Base-by-base conservation (phyloP, 202 grass and related monocot species). In the Digitaria exilis region DNA sequence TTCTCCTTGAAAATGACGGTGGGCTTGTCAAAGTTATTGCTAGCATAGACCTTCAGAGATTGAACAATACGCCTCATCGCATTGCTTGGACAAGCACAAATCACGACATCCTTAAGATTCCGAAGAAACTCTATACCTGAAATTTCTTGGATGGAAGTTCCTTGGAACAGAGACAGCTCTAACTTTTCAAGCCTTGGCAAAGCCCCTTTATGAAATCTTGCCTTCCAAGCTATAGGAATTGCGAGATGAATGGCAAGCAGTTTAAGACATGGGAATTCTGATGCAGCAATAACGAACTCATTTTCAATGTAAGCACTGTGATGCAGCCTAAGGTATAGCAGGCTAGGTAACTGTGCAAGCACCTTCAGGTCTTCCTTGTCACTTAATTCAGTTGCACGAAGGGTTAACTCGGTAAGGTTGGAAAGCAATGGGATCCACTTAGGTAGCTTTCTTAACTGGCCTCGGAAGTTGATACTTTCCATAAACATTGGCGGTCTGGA, bases 291-390 rank as follows among this genome's bases (percentile, higher is more conserved):
- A 10, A 9, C 25, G 73, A 88, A 83, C 42, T 84, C 61, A 7
- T 13, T 26, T 51, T 65, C 51, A n/a, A 77, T 22, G 18, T 62
- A 88, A 16, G 81, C 61, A 54, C 32, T 45, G 69, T 84, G 87
- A 80, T 88, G 81, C 76, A 88, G 31, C 81, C 61, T 60, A 18
- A 88, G 81, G 62, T 75, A 84, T 5, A 88, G 25, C 1, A 84
- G 51, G 81, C 61, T 84, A 32, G 87, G 81, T 19, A 88, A 62
- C 69, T 1, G 2, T 19, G 24, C 62, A 13, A 84, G 9, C 56
- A 84, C 69, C 77, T 62, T 26, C 51, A 84, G 32, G 30, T 88
- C 41, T 35, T 84, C 69, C 8, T 49, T 29, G 4, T 41, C 63
- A 39, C 12, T 29, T 37, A 88, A 21, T 84, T 75, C 75, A 19